Evolutionary conservation across 306 rosid genomes (phyloP).

Genomic region (Sicyos edulis): DNA sequence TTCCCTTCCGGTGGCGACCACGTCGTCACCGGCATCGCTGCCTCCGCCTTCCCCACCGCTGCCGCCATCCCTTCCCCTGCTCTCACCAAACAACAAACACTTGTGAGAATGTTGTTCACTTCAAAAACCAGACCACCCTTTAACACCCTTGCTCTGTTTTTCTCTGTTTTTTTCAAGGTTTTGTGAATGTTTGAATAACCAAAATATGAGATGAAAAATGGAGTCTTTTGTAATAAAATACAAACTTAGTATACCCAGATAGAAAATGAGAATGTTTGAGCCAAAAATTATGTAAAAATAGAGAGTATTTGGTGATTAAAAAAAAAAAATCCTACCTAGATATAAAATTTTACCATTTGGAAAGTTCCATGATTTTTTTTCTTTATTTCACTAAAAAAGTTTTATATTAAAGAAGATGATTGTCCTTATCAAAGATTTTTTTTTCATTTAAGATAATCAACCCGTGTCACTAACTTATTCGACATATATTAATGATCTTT

Average conservation of each 20-base stretch:
- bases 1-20: constrained; percentile 89
- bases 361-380: too few species aligned
- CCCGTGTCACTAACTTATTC: too few species aligned
- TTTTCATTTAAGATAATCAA: too few species aligned
- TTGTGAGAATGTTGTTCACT: not conserved
- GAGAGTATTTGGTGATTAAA: not conserved
- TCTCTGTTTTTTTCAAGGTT: not conserved
- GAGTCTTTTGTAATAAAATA: too few species aligned
- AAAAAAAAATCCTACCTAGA: constrained; percentile 42
- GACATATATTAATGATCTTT: too few species aligned
- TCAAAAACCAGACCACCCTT: not conserved
- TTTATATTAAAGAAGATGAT: too few species aligned
- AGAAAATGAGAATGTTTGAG: not conserved
- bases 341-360: too few species aligned
- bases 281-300: not conserved
- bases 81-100: not conserved
- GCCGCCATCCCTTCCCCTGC: constrained; percentile 4
- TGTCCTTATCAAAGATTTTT: too few species aligned
- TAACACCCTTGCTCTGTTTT: not conserved
- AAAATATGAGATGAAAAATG: too few species aligned
- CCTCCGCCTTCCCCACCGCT: constrained; percentile 52
- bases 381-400: too few species aligned
- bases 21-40: constrained; percentile 42
- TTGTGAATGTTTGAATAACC: not conserved
- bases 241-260: not conserved